Percentiles rank a stretch among this genome's conserved stretches.
These are phyloP conservation scores for Cladophialophora carrionii DNA, from an alignment of 2,329 filamentous ascomycete species.

Conservation along the genomic window DNA sequence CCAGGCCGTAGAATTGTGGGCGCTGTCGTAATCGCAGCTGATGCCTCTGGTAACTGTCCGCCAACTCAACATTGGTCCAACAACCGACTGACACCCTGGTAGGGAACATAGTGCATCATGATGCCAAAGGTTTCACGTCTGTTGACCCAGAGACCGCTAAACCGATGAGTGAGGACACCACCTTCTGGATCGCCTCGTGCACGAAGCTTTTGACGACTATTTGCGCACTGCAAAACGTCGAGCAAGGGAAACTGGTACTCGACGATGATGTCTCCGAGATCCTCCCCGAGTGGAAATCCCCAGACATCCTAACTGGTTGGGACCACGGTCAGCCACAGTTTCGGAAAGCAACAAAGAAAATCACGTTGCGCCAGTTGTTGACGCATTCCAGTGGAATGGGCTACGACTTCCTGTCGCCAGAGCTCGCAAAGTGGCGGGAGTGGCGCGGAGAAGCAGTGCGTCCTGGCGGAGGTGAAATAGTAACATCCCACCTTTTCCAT, in stretches of 20 bases:
- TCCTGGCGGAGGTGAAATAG: constrained; percentile 11
- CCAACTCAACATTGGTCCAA: background rate
- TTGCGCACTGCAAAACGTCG: constrained; percentile 59
- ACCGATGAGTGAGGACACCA: constrained; percentile 31
- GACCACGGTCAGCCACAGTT: constrained; percentile 43
- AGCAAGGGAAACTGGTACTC: constrained; percentile 54
- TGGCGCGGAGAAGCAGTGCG: constrained; percentile 9
- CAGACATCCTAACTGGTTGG: constrained; percentile 56
- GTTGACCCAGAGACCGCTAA: constrained; percentile 20
- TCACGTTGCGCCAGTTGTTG: constrained; percentile 35
- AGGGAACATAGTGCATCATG: constrained; percentile 25
- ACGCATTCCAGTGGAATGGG: constrained; percentile 33
- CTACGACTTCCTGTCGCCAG: constrained; percentile 31
- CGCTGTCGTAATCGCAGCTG: constrained; percentile 29
- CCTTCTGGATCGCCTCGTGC: constrained; percentile 38
- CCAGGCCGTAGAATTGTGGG: constrained; percentile 24
- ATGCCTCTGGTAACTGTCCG: constrained; percentile 20
- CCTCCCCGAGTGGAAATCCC: constrained; percentile 54
- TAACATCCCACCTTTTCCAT: background rate
- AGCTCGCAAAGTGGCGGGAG: constrained; percentile 30
- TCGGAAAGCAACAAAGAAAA: constrained; percentile 35
- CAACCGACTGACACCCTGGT: background rate
- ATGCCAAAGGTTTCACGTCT: constrained; percentile 24
- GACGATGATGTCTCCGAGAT: constrained; percentile 52
- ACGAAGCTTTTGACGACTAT: constrained; percentile 57